Evolutionary conservation across 2,329 filamentous ascomycete genomes (phyloP), one percentile per base, ranked within the genome.

Genomic region (Aspergillus eucalypticola): DNA sequence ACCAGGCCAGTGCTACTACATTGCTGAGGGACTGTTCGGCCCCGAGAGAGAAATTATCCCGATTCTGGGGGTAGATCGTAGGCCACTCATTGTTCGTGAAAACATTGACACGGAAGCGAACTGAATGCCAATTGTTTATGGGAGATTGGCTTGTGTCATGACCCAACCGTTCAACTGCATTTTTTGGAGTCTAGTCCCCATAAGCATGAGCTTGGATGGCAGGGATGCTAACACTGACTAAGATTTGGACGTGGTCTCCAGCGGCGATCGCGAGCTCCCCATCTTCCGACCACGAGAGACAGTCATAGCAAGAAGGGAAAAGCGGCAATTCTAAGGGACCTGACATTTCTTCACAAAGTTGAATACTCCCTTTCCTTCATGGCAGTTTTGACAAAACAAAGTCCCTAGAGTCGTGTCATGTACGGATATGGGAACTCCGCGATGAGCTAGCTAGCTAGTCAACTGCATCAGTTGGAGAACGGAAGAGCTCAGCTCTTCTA

Each of bases 241-340:
- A 68, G 41, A 87, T 75, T 44, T 84, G 78, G 17, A 87, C 78
- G 62, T 79, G 75, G 66, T 87, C 84, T 54, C 83, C 82, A 10
- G 81, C 81, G 13, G 83, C 83, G 50, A 87, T 72, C 6, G 84
- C 85, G 48, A 88, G 77, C 52, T 83, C 81, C 49, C 84, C 83
- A 65, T 87, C 84, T 41, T 77, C 71, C 6, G 85, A 87, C 84
- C 86, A 88, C 54, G 80, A 76, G n/a, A 88, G 71, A 52, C 82
- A 83, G 65, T 83, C 75, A 25, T 78, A 71, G 60, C 79, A 81
- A 3, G 81, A 81, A 2, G 85, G 84, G 74, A 80, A 84, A 57
- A 81, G 76, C 23, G 73, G 72, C 6, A 81, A 67, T 56, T 76
- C 69, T 29, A 80, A 55, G 1, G 76, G 67, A 44, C 60, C 66